Evolutionary conservation across 2,329 filamentous ascomycete genomes (phyloP).

Genomic region (Setomelanomma holmii): DNA sequence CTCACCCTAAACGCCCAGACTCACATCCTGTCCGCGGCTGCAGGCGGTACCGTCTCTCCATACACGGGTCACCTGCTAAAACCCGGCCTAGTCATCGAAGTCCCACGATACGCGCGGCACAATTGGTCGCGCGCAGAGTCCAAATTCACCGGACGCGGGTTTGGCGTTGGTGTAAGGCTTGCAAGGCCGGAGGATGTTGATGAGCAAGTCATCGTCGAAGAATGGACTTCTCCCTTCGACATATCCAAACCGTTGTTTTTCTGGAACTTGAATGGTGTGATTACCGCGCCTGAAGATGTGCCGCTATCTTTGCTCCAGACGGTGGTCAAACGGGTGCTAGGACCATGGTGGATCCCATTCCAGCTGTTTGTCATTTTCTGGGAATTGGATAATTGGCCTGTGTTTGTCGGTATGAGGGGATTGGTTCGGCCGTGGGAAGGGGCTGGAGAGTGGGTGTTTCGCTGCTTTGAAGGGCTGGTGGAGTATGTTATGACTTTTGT

Average conservation of each 20-base stretch:
- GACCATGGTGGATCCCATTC: conserved; percentile 23
- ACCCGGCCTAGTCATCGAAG: conserved; percentile 36
- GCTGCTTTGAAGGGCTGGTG: background rate
- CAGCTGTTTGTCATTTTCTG: conserved; percentile 37
- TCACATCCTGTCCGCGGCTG: conserved; percentile 13
- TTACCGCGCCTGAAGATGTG: background rate
- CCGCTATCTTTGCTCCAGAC: background rate
- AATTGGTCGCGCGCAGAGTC: conserved; percentile 55
- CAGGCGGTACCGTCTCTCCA: conserved; percentile 9
- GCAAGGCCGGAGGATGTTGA: conserved; percentile 16
- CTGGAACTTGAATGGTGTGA: conserved; percentile 57
- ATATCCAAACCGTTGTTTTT: conserved; percentile 59
- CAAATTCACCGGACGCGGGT: background rate
- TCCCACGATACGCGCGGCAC: conserved; percentile 51
- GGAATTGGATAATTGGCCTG: conserved; percentile 43
- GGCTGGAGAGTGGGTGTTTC: too few species aligned
- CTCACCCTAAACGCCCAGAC: conserved; percentile 20
- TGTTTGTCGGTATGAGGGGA: conserved; percentile 18
- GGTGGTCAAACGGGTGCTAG: conserved; percentile 6
- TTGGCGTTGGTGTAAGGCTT: background rate
- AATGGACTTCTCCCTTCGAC: conserved; percentile 57
- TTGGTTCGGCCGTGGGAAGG: background rate
- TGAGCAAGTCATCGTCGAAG: conserved; percentile 53
- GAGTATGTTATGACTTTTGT: conserved; percentile 11
- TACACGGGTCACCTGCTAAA: background rate